These are phyloP conservation scores for Coniferiporia sulphurascens DNA, from an alignment of 1,284 basidiomycete species.

Conservation along the genomic window DNA sequence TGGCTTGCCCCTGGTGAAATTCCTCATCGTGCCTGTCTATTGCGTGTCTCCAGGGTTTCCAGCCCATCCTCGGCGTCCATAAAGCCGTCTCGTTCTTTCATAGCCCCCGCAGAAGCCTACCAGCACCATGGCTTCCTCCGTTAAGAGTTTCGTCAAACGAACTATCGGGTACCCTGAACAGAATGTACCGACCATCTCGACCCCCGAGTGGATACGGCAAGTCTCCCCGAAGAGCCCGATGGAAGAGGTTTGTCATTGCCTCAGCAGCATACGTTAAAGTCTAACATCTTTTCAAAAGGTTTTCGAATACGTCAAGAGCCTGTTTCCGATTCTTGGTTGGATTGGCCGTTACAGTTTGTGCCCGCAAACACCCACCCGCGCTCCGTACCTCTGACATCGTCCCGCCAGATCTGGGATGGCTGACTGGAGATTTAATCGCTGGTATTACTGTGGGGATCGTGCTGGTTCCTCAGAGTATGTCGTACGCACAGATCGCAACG, in stretches of 20 bases:
- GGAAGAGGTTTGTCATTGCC: slow-evolving; percentile 36
- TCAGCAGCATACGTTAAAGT: slow-evolving; percentile 14
- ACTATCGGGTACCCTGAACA: slow-evolving; percentile 59
- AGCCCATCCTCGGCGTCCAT: neutral
- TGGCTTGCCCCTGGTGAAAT: neutral
- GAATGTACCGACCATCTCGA: slow-evolving; percentile 50
- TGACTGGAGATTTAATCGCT: slow-evolving; percentile 80
- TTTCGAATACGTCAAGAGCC: slow-evolving; percentile 53
- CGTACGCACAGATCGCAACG: slow-evolving; percentile 83
- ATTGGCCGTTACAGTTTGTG: slow-evolving; percentile 75
- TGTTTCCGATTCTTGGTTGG: slow-evolving; percentile 86
- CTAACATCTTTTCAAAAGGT: slow-evolving; percentile 34
- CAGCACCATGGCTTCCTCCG: slow-evolving; percentile 34
- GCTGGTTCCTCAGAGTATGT: slow-evolving; percentile 86
- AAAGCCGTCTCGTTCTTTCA: neutral
- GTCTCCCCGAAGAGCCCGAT: slow-evolving; percentile 38
- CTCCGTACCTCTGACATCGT: neutral
- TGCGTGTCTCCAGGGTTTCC: neutral
- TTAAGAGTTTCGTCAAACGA: slow-evolving; percentile 52
- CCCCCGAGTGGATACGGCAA: slow-evolving; percentile 46
- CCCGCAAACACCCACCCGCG: slow-evolving; percentile 20
- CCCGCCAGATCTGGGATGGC: slow-evolving; percentile 60
- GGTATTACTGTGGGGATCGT: slow-evolving; percentile 91
- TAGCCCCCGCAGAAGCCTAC: slow-evolving; percentile 1
- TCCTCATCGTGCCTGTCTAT: neutral